A percentile compares a stretch with the other conserved stretches of the same genome.
Conservation (phyloP, 148 eudicot species). For the Rhododendron kiyosumense region DNA sequence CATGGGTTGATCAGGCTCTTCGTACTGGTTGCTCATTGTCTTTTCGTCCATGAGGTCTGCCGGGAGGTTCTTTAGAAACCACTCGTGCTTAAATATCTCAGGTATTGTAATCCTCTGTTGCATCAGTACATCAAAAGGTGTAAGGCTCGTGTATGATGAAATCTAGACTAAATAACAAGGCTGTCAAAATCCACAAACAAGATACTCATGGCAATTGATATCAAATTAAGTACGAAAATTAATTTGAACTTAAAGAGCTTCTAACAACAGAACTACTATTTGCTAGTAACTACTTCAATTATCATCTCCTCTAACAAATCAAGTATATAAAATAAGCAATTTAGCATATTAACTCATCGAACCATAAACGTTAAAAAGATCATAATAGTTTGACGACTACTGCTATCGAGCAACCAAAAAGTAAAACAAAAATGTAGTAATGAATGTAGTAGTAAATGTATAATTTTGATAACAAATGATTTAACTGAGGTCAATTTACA, state of each 20-base stretch:
- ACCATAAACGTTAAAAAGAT: background rate
- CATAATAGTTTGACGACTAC: background rate
- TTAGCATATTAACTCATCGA: background rate
- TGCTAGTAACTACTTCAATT: background rate
- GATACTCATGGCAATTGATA: background rate
- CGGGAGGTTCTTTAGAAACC: slow-evolving; percentile 83
- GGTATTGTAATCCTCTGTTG: slow-evolving; percentile 74
- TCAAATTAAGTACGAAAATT: background rate
- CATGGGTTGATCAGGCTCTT: slow-evolving; percentile 85
- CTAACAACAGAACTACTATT: background rate
- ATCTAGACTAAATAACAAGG: background rate
- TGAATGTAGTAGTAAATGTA: too few species aligned
- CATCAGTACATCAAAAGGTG: background rate
- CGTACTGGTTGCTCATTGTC: slow-evolving; percentile 50
- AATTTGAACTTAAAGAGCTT: background rate
- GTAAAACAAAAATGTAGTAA: background rate
- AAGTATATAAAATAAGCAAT: background rate
- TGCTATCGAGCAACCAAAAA: background rate
- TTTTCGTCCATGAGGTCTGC: slow-evolving; percentile 72
- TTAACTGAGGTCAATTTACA: too few species aligned
- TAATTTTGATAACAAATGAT: too few species aligned
- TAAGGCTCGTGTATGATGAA: background rate
- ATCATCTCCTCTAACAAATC: background rate
- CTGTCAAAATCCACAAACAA: background rate
- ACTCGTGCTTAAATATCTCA: slow-evolving; percentile 61